Percentiles rank a stretch among this genome's conserved stretches.
phyloP scores from a whole-genome alignment of 805 yeast species.

The Pichia gijzeniarum region DNA sequence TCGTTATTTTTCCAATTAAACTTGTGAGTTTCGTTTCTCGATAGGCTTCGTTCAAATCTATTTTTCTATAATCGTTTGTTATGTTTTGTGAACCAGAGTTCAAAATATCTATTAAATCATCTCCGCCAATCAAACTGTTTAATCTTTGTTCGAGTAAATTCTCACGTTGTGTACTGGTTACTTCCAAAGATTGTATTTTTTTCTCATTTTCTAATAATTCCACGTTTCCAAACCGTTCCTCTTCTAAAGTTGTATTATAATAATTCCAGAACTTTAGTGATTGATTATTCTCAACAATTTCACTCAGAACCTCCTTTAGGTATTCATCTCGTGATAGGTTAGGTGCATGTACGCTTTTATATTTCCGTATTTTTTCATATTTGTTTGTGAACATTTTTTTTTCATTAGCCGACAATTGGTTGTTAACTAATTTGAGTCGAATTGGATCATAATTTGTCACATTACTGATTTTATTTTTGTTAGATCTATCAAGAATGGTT shows the following conservation, averaged over 20 bases:
- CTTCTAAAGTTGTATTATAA: not conserved
- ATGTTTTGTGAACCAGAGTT: not conserved
- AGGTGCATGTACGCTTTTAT: constrained; percentile 5
- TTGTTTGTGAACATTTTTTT: not conserved
- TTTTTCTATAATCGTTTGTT: constrained; percentile 4
- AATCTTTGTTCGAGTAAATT: constrained; percentile 1
- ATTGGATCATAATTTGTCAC: constrained; percentile 16
- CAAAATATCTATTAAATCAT: not conserved
- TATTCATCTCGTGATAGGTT: constrained; percentile 7
- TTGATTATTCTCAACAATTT: constrained; percentile 2
- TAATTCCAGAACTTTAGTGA: constrained; percentile 6
- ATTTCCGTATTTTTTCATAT: constrained; percentile 6
- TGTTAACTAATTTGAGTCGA: constrained; percentile 7
- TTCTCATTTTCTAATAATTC: constrained; percentile 8
- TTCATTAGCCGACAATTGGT: not conserved
- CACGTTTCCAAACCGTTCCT: not conserved
- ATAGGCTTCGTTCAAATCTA: constrained; percentile 9
- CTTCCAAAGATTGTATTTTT: constrained; percentile 4
- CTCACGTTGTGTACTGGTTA: not conserved
- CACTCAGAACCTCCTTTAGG: constrained; percentile 9
- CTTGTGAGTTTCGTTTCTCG: constrained; percentile 12
- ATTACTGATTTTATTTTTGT: constrained; percentile 13
- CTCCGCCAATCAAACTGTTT: not conserved
- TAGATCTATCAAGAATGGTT: not conserved
- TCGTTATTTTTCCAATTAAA: constrained; percentile 10